A percentile compares a stretch with the other conserved stretches of the same genome.
Evolutionary conservation across 192 early-diverging fungal species (phyloP).

Genomic region (Entomortierella parvispora): DNA sequence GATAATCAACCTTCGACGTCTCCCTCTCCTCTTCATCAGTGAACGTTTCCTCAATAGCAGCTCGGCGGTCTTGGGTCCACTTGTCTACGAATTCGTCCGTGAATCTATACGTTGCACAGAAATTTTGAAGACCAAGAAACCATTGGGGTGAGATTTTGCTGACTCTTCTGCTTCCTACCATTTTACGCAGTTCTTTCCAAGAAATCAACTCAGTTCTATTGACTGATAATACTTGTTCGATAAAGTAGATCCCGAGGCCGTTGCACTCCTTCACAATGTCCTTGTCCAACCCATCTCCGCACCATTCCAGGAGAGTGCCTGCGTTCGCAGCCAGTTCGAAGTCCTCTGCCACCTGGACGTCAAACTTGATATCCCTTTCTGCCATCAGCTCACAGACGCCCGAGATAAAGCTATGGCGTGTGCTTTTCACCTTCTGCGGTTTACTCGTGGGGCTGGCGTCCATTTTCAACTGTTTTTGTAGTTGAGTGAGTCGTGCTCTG

Average conservation of each 20-base stretch:
- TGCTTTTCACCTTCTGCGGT: not conserved
- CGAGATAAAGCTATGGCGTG: constrained; percentile 1
- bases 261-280: not conserved
- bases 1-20: too few relatives aligned
- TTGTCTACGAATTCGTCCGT: too few relatives aligned
- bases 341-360: not conserved
- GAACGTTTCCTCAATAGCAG: too few relatives aligned
- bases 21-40: too few relatives aligned
- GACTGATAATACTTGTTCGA: not conserved
- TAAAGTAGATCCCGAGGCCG: not conserved
- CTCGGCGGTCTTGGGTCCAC: too few relatives aligned
- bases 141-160: constrained; percentile 1
- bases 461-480: not conserved
- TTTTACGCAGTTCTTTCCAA: not conserved
- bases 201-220: not conserved
- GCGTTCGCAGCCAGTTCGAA: not conserved
- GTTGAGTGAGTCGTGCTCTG: constrained; percentile 1
- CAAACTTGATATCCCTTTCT: not conserved
- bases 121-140: not conserved
- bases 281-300: not conserved
- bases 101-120: too few relatives aligned
- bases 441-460: not conserved
- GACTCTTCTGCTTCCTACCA: not conserved
- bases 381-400: constrained; percentile 7
- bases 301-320: not conserved